A percentile compares a stretch with the other conserved stretches of the same genome.
Evolutionary conservation across 345 rosid species (phyloP).

Genomic region (Physaria fendleri): DNA sequence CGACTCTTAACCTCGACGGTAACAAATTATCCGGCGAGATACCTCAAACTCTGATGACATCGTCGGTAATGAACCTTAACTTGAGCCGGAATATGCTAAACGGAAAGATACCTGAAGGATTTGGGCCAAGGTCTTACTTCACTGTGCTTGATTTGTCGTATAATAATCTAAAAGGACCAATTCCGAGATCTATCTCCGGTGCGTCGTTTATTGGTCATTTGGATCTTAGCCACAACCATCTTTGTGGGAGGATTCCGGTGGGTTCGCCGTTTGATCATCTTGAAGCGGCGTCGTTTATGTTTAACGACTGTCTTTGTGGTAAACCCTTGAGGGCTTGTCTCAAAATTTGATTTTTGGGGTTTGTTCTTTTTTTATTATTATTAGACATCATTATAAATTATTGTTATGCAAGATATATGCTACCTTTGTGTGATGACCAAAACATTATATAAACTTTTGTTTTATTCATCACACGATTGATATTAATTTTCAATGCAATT

Average conservation of each 20-base stretch:
- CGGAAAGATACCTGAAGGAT: constrained; percentile 64
- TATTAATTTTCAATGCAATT: not conserved
- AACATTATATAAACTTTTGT: not conserved
- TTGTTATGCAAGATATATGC: constrained; percentile 13
- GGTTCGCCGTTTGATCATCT: constrained; percentile 84
- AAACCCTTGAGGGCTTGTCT: constrained; percentile 62
- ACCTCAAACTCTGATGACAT: constrained; percentile 50
- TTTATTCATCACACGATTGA: not conserved
- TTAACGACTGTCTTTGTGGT: constrained; percentile 76
- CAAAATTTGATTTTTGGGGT: constrained; percentile 10
- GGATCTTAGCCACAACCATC: constrained; percentile 85
- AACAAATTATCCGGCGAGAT: constrained; percentile 55
- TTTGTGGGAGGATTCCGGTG: constrained; percentile 67
- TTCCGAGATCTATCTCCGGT: constrained; percentile 47
- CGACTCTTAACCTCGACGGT: constrained; percentile 70
- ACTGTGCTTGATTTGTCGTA: constrained; percentile 61
- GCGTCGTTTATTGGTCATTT: constrained; percentile 75
- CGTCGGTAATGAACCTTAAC: constrained; percentile 53
- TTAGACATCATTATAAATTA: constrained; percentile 11
- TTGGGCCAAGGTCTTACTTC: constrained; percentile 69
- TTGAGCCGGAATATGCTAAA: constrained; percentile 52
- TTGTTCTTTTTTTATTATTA: not conserved
- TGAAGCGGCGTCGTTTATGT: constrained; percentile 66
- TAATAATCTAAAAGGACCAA: constrained; percentile 52
- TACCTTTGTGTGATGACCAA: constrained; percentile 1